Percentiles rank a stretch among this genome's conserved stretches.
Conservation (phyloP, 768 basidiomycete genomes). For the Mycena capillaripes region DNA sequence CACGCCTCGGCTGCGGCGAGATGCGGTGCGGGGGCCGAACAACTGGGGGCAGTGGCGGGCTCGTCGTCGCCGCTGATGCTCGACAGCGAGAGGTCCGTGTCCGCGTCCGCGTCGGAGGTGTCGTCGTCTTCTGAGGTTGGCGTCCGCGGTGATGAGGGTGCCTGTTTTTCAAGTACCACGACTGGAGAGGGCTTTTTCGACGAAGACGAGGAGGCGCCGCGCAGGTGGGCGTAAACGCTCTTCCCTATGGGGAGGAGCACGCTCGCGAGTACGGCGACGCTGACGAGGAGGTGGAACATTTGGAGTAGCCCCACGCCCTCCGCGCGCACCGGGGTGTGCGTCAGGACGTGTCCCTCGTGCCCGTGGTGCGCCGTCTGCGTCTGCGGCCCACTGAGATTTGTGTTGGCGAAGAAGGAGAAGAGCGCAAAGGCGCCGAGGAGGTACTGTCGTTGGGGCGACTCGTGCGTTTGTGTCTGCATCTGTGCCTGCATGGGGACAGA, state of each 20-base stretch:
- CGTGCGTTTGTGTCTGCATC: slow-evolving; percentile 44
- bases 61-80: slow-evolving; percentile 23
- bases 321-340: slow-evolving; percentile 42
- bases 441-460: slow-evolving; percentile 63
- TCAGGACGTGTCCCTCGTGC: slow-evolving; percentile 73
- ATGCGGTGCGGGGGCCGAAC: not conserved
- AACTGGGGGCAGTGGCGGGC: slow-evolving; percentile 1
- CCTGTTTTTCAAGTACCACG: not conserved
- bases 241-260: slow-evolving; percentile 49
- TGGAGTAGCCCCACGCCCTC: slow-evolving; percentile 67
- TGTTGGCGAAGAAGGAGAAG: slow-evolving; percentile 89
- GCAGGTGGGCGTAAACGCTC: slow-evolving; percentile 49
- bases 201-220: not conserved
- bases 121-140: slow-evolving; percentile 18
- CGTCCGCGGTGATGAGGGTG: not conserved
- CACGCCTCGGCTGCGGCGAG: slow-evolving; percentile 41
- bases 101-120: slow-evolving; percentile 20
- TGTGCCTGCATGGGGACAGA: slow-evolving; percentile 34
- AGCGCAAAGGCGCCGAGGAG: slow-evolving; percentile 87
- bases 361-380: slow-evolving; percentile 54
- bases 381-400: slow-evolving; percentile 63
- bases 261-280: slow-evolving; percentile 72
- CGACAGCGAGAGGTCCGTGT: slow-evolving; percentile 30
- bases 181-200: too few species aligned
- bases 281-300: slow-evolving; percentile 75